Evolutionary conservation across 225 moss, liverwort and hornwort species (phyloP), one percentile per base, ranked within the genome.

Genomic region (Physcomitrellopsis africana): DNA sequence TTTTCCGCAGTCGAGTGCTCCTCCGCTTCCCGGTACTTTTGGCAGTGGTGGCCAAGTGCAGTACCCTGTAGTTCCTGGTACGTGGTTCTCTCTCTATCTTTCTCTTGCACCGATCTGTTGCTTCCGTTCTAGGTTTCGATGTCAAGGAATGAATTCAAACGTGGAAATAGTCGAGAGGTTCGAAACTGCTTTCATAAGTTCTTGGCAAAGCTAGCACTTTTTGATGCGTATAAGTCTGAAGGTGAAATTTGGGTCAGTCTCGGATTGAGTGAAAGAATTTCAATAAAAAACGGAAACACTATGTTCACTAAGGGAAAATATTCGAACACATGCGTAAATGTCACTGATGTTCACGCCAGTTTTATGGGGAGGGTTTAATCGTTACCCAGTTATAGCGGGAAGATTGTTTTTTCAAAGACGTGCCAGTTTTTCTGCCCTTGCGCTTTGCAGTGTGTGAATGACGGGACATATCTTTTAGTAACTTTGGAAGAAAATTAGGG

Each of bases 1-100:
- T 58, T 72, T 79, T 51, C 77, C 74, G 70, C 82, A 77, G 61
- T 82, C 82, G 49, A 80, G 70, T 52, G 80, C 85, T 72, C 85
- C 85, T 48, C 81, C 75, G 59, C 10, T 78, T 16, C 53, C 62
- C 18, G 76, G 57, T 9, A 56, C 77, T 51, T 53, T 67, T 67
- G 56, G 67, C 68, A 81, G 72, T 49, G 60, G 77, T 49, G 72
- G 62, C 18, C 66, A 75, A 8, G 32, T 4, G 32, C 78, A 74
- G 17, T 54, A 71, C 47, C 81, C 81, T 32, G 27, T 74, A 29
- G 77, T 75, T 43, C 78, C 78, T 16, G 81, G 80, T 78, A 65
- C 42, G 68, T 53, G 26, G 19, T 60, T 23, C 56, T 51, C 26
- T 44, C 15, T 19, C 19, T 2, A 11, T 1, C 18, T 72, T 4